phyloP scores from a whole-genome alignment of 1,284 basidiomycete species.

The Microbotryum scabiosae region DNA sequence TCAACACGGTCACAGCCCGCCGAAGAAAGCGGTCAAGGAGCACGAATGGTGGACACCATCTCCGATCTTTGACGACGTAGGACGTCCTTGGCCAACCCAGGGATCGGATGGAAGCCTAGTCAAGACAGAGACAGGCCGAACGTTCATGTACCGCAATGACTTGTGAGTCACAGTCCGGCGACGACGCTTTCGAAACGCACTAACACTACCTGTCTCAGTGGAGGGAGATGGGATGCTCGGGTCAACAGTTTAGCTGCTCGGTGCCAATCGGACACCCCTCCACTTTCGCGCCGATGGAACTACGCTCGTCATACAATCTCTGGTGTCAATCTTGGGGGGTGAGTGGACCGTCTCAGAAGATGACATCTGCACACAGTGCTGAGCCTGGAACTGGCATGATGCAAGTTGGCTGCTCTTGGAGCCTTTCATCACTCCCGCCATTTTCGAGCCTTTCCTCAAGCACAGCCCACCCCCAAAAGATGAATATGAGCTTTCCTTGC shows the following conservation, averaged over 20 bases:
- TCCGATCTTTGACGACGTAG: no score
- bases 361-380: neutral
- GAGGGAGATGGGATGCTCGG: conserved; percentile 37
- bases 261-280: conserved; percentile 52
- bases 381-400: neutral
- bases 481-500: conserved; percentile 62
- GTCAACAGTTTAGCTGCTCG: conserved; percentile 59
- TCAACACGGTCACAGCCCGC: no score
- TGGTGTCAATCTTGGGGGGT: conserved; percentile 21
- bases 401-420: conserved; percentile 69
- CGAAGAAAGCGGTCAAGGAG: no score
- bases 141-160: conserved; percentile 66
- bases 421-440: conserved; percentile 71
- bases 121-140: conserved; percentile 55
- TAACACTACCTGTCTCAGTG: conserved; percentile 19
- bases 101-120: conserved; percentile 52
- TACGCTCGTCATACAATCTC: conserved; percentile 56
- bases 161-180: neutral
- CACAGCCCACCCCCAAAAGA: conserved; percentile 48
- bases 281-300: conserved; percentile 71
- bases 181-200: no score
- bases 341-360: conserved; percentile 3
- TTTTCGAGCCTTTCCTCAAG: conserved; percentile 63
- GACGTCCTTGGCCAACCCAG: no score
- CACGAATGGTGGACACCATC: no score